These are phyloP conservation scores for Ceratocystis papillata DNA, from an alignment of 2,329 filamentous ascomycete genomes.

Conservation along the genomic window DNA sequence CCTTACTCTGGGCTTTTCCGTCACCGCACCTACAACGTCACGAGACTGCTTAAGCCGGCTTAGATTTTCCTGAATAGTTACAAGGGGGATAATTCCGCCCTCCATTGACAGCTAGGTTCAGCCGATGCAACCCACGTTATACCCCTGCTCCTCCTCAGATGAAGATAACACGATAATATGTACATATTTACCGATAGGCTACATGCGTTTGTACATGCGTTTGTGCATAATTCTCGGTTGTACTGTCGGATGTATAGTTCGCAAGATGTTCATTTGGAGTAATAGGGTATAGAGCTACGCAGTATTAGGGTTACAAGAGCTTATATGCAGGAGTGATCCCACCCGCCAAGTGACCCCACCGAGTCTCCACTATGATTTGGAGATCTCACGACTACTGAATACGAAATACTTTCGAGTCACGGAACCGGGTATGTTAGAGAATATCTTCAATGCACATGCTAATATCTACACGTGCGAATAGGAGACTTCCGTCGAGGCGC, in stretches of 20 bases:
- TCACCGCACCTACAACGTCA: too few species aligned
- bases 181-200: too few species aligned
- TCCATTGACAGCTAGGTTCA: neutral
- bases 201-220: too few species aligned
- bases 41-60: neutral
- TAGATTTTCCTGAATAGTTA: neutral
- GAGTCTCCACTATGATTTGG: neutral
- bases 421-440: neutral
- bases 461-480: neutral
- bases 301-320: neutral
- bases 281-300: too few species aligned
- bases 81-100: neutral
- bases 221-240: too few species aligned
- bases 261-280: too few species aligned
- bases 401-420: neutral
- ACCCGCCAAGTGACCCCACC: neutral
- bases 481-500: neutral
- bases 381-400: neutral
- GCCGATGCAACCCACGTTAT: constrained; percentile 13
- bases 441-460: neutral
- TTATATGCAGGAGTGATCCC: neutral
- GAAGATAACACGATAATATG: too few species aligned
- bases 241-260: too few species aligned
- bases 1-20: neutral
- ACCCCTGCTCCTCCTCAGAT: neutral